Percentiles rank a stretch among this genome's conserved stretches.
phyloP scores from a whole-genome alignment of 768 basidiomycete species.

The Gymnopilus dilepis region DNA sequence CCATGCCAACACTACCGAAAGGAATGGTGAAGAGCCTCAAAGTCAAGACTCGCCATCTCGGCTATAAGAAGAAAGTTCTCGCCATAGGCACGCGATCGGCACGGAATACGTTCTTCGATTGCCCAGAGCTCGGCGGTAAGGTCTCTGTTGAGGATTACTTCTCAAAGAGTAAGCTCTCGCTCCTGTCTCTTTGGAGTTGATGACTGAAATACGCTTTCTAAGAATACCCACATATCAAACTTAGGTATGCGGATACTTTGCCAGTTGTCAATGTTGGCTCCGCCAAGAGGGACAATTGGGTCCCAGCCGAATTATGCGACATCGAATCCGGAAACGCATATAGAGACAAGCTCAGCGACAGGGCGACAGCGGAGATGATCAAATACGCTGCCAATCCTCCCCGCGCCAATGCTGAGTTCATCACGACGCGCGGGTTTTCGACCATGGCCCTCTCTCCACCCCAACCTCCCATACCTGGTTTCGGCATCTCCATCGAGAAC shows the following conservation, averaged over 20 bases:
- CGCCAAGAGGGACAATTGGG: conserved; percentile 35
- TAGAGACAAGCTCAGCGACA: conserved; percentile 62
- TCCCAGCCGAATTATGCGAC: conserved; percentile 76
- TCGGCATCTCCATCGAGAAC: conserved; percentile 58
- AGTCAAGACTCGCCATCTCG: conserved; percentile 61
- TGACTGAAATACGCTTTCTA: not conserved
- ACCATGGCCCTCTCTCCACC: conserved; percentile 52
- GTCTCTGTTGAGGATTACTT: conserved; percentile 73
- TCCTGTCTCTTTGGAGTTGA: not conserved
- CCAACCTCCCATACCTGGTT: conserved; percentile 48
- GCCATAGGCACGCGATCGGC: conserved; percentile 28
- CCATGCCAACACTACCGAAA: conserved; percentile 50
- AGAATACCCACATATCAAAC: conserved; percentile 39
- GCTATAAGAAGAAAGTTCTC: conserved; percentile 53
- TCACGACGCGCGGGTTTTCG: conserved; percentile 62
- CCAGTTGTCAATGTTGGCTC: conserved; percentile 57
- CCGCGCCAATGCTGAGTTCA: conserved; percentile 57
- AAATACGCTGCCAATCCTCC: conserved; percentile 69
- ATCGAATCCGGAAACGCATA: conserved; percentile 65
- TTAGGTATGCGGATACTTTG: conserved; percentile 51
- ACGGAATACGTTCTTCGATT: conserved; percentile 31
- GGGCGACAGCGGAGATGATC: conserved; percentile 75
- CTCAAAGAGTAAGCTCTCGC: conserved; percentile 51
- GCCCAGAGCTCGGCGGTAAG: conserved; percentile 43
- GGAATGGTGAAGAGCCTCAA: conserved; percentile 58